phyloP scores from a whole-genome alignment of 1,139 yeast species.

The Petasospora fabianii region DNA sequence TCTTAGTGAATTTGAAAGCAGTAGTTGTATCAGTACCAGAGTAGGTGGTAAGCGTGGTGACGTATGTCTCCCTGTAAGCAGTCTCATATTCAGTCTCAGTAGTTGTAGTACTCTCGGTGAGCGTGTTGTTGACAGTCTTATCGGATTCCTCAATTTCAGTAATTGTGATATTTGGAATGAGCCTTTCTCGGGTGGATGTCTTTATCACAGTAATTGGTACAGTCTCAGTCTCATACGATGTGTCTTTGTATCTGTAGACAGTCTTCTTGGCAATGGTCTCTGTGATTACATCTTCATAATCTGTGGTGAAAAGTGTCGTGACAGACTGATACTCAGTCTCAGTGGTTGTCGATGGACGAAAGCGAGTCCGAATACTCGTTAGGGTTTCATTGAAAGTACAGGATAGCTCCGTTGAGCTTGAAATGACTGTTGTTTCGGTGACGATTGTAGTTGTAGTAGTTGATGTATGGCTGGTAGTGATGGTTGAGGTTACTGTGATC shows the following conservation, averaged over 20 bases:
- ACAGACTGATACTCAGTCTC: slow-evolving; percentile 18
- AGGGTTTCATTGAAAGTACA: background rate
- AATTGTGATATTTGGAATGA: slow-evolving; percentile 18
- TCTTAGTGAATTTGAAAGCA: slow-evolving; percentile 15
- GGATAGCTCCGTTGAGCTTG: background rate
- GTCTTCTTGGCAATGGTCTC: slow-evolving; percentile 18
- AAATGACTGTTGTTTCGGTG: background rate
- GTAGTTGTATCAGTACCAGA: slow-evolving; percentile 23
- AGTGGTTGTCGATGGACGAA: slow-evolving; percentile 16
- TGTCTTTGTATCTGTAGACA: slow-evolving; percentile 15
- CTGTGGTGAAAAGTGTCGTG: slow-evolving; percentile 14
- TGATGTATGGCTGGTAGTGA: slow-evolving; percentile 5
- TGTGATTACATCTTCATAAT: slow-evolving; percentile 12
- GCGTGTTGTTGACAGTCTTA: slow-evolving; percentile 15
- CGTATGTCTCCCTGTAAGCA: slow-evolving; percentile 16
- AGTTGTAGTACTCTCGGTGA: slow-evolving; percentile 13
- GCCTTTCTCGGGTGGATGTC: slow-evolving; percentile 18
- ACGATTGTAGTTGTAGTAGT: slow-evolving; percentile 4
- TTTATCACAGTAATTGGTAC: slow-evolving; percentile 10
- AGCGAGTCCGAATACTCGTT: slow-evolving; percentile 19
- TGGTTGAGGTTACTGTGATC: slow-evolving; percentile 1
- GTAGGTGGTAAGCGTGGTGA: slow-evolving; percentile 17
- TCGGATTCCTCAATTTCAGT: slow-evolving; percentile 25
- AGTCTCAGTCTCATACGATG: slow-evolving; percentile 13
- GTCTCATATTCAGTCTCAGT: slow-evolving; percentile 17